phyloP scores from a whole-genome alignment of 2,329 filamentous ascomycete genomes.

The Bipolaris zeicola region DNA sequence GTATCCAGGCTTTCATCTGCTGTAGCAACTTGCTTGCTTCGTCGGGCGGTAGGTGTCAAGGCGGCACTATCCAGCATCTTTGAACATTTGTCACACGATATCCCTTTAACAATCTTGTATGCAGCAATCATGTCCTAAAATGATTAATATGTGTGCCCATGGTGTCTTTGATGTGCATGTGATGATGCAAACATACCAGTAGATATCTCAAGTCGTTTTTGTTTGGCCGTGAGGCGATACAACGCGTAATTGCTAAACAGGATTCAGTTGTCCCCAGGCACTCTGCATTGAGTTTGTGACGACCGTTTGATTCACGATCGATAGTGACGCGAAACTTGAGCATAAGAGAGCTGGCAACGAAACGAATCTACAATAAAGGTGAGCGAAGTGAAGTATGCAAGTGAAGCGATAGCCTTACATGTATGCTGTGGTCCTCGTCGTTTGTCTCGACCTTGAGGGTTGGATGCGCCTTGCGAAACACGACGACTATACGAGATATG shows the following conservation, averaged over 20 bases:
- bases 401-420: conserved; percentile 21
- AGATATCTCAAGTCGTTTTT: conserved; percentile 40
- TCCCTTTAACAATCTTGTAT: conserved; percentile 42
- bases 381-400: conserved; percentile 1
- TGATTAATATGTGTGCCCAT: conserved; percentile 17
- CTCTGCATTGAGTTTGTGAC: conserved; percentile 35
- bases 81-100: conserved; percentile 41
- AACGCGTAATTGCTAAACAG: conserved; percentile 40
- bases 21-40: conserved; percentile 30
- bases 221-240: conserved; percentile 40
- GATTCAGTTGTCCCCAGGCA: conserved; percentile 39
- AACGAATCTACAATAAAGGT: conserved; percentile 26
- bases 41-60: conserved; percentile 39
- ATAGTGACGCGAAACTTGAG: conserved; percentile 39
- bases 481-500: conserved; percentile 28
- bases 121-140: conserved; percentile 48
- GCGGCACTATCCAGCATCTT: conserved; percentile 35
- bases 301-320: conserved; percentile 33
- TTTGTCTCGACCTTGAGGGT: conserved; percentile 36
- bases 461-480: conserved; percentile 32
- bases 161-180: not conserved
- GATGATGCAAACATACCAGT: conserved; percentile 34
- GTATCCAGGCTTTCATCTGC: conserved; percentile 25
- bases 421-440: conserved; percentile 33
- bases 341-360: conserved; percentile 31